These are phyloP conservation scores for Populus deltoides DNA, from an alignment of 345 rosid genomes.

Conservation along the genomic window DNA sequence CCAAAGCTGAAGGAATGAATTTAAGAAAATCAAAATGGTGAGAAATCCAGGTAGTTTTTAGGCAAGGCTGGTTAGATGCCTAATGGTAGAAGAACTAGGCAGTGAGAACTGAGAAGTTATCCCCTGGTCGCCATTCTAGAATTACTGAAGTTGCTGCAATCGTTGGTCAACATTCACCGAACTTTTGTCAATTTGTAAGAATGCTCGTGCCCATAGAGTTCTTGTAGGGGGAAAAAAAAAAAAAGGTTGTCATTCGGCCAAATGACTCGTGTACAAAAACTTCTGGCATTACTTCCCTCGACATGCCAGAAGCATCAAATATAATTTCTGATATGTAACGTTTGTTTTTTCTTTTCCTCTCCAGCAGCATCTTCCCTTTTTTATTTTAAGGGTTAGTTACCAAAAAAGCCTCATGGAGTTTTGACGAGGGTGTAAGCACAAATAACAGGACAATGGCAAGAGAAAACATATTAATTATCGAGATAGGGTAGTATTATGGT, in stretches of 20 bases:
- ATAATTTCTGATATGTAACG: not conserved
- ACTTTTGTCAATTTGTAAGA: conserved; percentile 11
- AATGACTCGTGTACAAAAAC: conserved; percentile 33
- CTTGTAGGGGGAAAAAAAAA: not conserved
- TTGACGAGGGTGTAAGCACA: too few relatives aligned
- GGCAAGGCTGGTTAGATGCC: conserved; percentile 1
- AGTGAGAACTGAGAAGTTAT: conserved; percentile 13
- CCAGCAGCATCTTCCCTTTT: not conserved
- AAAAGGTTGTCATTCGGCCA: conserved; percentile 5
- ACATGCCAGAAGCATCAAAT: conserved; percentile 14
- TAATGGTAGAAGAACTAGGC: conserved; percentile 1
- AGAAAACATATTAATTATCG: too few relatives aligned
- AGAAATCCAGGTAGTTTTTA: conserved; percentile 2
- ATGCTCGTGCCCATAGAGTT: conserved; percentile 11
- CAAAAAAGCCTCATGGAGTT: too few relatives aligned
- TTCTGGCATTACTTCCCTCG: conserved; percentile 21
- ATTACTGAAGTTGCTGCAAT: conserved; percentile 28
- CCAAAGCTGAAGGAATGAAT: conserved; percentile 44
- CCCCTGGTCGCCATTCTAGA: conserved; percentile 12
- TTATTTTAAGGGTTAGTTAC: too few relatives aligned
- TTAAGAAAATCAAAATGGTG: conserved; percentile 66
- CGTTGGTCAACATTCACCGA: conserved; percentile 14
- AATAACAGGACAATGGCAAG: too few relatives aligned
- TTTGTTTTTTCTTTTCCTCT: not conserved
- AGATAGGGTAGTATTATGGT: too few relatives aligned